Percentiles rank a stretch among this genome's conserved stretches.
Evolutionary conservation across 2,329 filamentous ascomycete genomes (phyloP).

Genomic region (Nemania diffusa): DNA sequence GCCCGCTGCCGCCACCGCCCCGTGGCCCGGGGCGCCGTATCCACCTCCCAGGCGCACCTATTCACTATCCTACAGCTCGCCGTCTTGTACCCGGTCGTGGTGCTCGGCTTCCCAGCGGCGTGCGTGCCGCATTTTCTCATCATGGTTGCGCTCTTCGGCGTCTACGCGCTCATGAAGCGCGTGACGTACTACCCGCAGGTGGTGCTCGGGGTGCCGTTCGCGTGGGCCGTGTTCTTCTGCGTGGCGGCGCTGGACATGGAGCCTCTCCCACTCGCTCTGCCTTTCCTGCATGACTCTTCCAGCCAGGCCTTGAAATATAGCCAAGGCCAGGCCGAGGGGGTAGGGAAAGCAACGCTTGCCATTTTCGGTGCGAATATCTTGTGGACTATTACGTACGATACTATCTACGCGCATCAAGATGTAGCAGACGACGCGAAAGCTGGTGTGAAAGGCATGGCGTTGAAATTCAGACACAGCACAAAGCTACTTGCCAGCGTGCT

Average conservation of each 20-base stretch:
- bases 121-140: constrained; percentile 44
- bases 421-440: constrained; percentile 36
- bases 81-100: constrained; percentile 51
- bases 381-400: constrained; percentile 37
- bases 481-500: constrained; percentile 21
- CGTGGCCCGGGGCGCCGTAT: constrained; percentile 61
- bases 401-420: constrained; percentile 41
- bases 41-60: constrained; percentile 44
- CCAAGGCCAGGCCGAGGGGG: background rate
- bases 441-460: constrained; percentile 38
- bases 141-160: constrained; percentile 53
- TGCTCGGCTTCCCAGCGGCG: constrained; percentile 8
- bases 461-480: constrained; percentile 33
- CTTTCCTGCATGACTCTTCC: background rate
- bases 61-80: constrained; percentile 55
- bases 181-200: constrained; percentile 64
- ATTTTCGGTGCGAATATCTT: constrained; percentile 35
- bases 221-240: constrained; percentile 61
- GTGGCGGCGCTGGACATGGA: constrained; percentile 58
- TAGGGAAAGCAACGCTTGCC: constrained; percentile 7
- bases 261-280: background rate
- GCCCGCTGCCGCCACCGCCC: constrained; percentile 62
- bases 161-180: constrained; percentile 63
- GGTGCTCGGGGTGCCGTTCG: constrained; percentile 61
- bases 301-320: background rate